Conservation (phyloP, 116 monocot species). For the Trichopus zeylanicus region DNA sequence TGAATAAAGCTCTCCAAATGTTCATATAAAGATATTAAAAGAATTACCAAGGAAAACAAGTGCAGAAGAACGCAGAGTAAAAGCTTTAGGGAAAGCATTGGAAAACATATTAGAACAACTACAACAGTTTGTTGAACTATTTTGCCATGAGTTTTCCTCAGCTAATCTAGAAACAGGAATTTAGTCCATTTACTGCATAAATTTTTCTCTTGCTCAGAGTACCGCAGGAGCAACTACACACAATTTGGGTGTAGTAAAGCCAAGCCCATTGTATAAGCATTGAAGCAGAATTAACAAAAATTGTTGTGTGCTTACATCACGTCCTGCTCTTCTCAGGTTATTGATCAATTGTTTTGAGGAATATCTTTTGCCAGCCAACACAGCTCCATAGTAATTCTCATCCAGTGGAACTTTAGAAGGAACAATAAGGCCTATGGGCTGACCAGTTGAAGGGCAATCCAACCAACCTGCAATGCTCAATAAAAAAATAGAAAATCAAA, state of each 20-base stretch:
- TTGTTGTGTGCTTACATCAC: slow-evolving; percentile 56
- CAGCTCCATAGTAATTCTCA: slow-evolving; percentile 76
- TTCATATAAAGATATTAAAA: background rate
- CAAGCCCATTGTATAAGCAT: background rate
- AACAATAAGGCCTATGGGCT: slow-evolving; percentile 53
- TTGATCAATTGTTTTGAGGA: slow-evolving; percentile 88
- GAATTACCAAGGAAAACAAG: background rate
- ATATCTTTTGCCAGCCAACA: slow-evolving; percentile 79
- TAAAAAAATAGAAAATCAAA: slow-evolving; percentile 1
- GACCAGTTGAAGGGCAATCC: slow-evolving; percentile 81
- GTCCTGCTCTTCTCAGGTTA: slow-evolving; percentile 46
- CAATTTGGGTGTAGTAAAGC: background rate
- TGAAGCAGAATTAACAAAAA: background rate
- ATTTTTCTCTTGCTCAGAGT: background rate
- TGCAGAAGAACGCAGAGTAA: background rate
- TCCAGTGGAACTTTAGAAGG: slow-evolving; percentile 98
- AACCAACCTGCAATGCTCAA: slow-evolving; percentile 65
- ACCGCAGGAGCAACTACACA: background rate
- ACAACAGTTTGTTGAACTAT: no score
- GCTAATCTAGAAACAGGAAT: background rate
- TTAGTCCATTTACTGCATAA: background rate
- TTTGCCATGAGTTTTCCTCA: no score
- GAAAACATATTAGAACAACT: no score
- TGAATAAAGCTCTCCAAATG: background rate
- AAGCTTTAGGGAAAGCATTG: background rate